Base-by-base conservation (phyloP, 1,139 yeast genomes). In the Saccharomyces pastorianus region DNA sequence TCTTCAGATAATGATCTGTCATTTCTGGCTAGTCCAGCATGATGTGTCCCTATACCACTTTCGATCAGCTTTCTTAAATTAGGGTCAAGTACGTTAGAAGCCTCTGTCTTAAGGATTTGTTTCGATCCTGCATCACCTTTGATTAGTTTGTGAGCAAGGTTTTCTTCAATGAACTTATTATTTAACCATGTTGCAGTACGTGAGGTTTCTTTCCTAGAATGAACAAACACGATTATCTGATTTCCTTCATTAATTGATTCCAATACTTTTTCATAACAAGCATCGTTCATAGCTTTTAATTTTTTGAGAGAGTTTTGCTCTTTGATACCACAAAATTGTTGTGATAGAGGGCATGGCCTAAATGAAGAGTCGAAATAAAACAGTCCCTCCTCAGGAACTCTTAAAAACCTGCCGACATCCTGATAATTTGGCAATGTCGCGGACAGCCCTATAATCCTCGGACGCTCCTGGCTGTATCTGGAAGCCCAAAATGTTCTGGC, bases 341-440 rank as follows among this genome's bases (percentile, higher is more conserved):
- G 98, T 41, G 88, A 87, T 47, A 93, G 73, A 0, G 99, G 98
- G 67, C 97, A 90, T 0, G 99, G 99, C 64, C 99, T 78, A 64
- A 77, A 93, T 1, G 87, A 76, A 0, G 95, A 74, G 65, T 88
- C 96, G 68, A 93, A 93, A 67, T 80, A 89, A 66, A 86, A 91
- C 3, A 74, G 49, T 0, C 75, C 75, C 0, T 76, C 66, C 7
- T 78, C 72, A 41, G 83, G 81, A 2, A 88, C 98, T 48, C 85
- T 74, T 52, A 93, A 72, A 62, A 93, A 93, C 50, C 77, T 76
- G 0, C 96, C 96, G 42, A 93, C 98, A 69, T 93, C 98, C 53
- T 73, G 71, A 67, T 85, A 93, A 65, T 93, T 93, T 0, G 99
- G 98, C 55, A 93, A 77, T 0, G 99, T 93, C 0, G 99, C 99